Evolutionary conservation across 2,329 filamentous ascomycete genomes (phyloP), one percentile per base, ranked within the genome.

Genomic region (Cercospora sesami): DNA sequence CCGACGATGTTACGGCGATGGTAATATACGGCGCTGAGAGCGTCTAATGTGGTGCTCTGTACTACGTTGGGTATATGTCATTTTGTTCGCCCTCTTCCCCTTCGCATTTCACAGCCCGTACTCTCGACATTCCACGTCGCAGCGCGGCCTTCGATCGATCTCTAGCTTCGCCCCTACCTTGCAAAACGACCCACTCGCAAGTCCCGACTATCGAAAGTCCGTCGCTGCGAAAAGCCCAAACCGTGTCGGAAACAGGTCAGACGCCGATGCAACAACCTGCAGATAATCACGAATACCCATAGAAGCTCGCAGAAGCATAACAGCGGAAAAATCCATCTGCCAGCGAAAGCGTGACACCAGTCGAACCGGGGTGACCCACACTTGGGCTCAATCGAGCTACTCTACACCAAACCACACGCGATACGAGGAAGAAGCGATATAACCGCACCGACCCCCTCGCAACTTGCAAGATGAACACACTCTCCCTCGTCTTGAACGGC

Each of bases 401-500:
- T 12, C 21, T 36, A 59, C 3, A 36, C 14, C 30, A 39, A 26
- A 36, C 23, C 10, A n/a, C 23, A 58, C 31, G 45, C 18, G 33
- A 58, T 57, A 55, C 45, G 48, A 36, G 53, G 42, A 58, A 58
- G 31, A 23, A 51, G 31, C 28, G 23, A 51, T 53, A 39, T 21
- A 55, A 42, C 9, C n/a, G 53, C 23, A 28, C 39, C 48, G 36
- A 28, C 39, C 33, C 60, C n/a, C 42, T 48, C 36, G 16, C 16
- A 12, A 28, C 21, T 48, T 48, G 26, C 9, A 69, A 65, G 9
- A 76, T 76, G 74, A 75, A 75, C 61, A 75, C 74, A 36, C 66
- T 72, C 60, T 76, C 74, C 58, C 71, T 76, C 64, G 62, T 75
- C 60, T 69, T 75, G 64, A 73, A 74, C 65, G 74, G 72, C 69